Evolutionary conservation across 2,329 filamentous ascomycete genomes (phyloP), one percentile per base, ranked within the genome.

Genomic region (Sarocladium oryzae): DNA sequence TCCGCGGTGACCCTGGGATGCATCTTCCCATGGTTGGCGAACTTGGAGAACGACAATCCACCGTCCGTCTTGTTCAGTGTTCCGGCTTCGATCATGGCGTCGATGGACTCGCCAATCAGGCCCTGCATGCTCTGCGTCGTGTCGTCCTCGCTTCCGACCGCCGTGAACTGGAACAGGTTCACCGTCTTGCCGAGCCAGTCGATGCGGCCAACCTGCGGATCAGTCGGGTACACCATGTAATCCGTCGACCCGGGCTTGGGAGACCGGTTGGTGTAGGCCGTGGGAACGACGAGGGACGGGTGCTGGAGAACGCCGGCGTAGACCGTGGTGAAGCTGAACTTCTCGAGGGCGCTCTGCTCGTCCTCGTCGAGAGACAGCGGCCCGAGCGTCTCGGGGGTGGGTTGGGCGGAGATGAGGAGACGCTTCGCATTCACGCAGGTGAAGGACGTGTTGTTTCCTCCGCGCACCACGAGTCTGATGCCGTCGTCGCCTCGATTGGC

Each of bases 11-110:
- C 65, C 4, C 54, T 57, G 32, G 66, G 40, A 23, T 65, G 57
- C 52, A 65, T 66, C 9, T 66, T 65, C 32, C 63, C 60, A 55
- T 73, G 69, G 35, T 61, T 60, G 2, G 57, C 60, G 41, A 66
- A 70, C 4, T 54, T 58, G 4, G 61, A 57, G 45, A 71, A 67
- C 6, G 61, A 56, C 2, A 66, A 58, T 3, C 56, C 52, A 36
- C 45, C 57, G 50, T 54, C 35, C 15, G 51, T 48, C 20, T 43
- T 46, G 21, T 56, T 51, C 5, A 62, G 51, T 18, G 58, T 60
- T 9, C 58, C 58, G 4, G 57, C 54, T 16, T 57, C 53, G 18
- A 65, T 60, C 51, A 65, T 55, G n/a, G 35, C 41, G 40, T 61
- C 56, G 33, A 67, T 54, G 1, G 54, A 49, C 8, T 61, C 51